Evolutionary conservation across 345 rosid species (phyloP).

Genomic region (Populus nigra): DNA sequence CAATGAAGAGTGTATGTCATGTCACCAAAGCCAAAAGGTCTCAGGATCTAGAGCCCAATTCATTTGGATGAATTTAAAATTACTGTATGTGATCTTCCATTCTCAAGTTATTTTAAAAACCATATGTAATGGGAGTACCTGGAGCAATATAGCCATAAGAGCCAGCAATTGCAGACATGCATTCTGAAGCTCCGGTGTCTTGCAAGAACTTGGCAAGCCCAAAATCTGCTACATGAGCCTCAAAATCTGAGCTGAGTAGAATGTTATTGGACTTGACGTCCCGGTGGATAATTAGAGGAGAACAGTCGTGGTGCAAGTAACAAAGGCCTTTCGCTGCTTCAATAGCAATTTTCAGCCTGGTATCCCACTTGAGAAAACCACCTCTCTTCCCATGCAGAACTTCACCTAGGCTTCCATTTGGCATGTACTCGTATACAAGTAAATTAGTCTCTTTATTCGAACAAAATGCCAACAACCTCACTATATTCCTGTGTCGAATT

Average conservation of each 20-base stretch:
- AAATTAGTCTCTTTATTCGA: constrained; percentile 61
- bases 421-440: constrained; percentile 67
- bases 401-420: constrained; percentile 68
- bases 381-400: constrained; percentile 61
- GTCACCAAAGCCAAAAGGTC: background rate
- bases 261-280: constrained; percentile 79
- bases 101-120: background rate
- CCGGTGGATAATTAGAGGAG: constrained; percentile 60
- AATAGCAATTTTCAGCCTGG: constrained; percentile 56
- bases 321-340: constrained; percentile 77
- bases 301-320: constrained; percentile 75
- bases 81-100: background rate
- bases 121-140: constrained; percentile 24
- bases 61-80: background rate
- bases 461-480: constrained; percentile 61
- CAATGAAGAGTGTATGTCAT: constrained; percentile 7
- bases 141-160: constrained; percentile 83
- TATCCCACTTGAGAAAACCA: constrained; percentile 48
- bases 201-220: constrained; percentile 67
- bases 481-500: constrained; percentile 69
- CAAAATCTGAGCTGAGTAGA: constrained; percentile 55
- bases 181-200: constrained; percentile 54
- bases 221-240: constrained; percentile 75
- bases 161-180: constrained; percentile 76
- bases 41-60: background rate